These are phyloP conservation scores for Zasmidium cellare DNA, from an alignment of 2,329 filamentous ascomycete genomes.

Conservation along the genomic window DNA sequence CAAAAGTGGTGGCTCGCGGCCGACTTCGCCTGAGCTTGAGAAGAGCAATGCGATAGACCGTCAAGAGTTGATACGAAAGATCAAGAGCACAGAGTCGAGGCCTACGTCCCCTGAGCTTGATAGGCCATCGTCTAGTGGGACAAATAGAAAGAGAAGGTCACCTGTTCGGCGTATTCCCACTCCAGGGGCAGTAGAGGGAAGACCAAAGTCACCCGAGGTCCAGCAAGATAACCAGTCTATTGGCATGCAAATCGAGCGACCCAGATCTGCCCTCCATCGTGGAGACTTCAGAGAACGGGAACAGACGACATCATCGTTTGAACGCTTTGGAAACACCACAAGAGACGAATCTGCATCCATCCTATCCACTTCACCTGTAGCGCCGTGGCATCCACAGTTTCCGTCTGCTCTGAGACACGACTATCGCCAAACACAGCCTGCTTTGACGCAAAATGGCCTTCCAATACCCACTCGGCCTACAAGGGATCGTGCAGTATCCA, in stretches of 20 bases:
- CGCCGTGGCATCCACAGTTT: conserved; percentile 57
- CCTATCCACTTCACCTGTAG: conserved; percentile 54
- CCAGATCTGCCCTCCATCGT: conserved; percentile 69
- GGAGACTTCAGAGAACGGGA: conserved; percentile 60
- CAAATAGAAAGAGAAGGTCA: conserved; percentile 47
- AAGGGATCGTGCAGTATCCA: conserved; percentile 44
- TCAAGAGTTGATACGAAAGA: conserved; percentile 73
- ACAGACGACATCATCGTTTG: conserved; percentile 14
- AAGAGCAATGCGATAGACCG: conserved; percentile 40
- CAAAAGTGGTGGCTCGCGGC: conserved; percentile 54
- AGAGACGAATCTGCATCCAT: conserved; percentile 24
- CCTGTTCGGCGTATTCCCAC: conserved; percentile 40
- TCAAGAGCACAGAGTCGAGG: conserved; percentile 60
- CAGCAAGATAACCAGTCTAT: conserved; percentile 27
- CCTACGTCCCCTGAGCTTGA: conserved; percentile 29
- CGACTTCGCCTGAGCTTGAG: conserved; percentile 28
- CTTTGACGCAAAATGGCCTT: conserved; percentile 9
- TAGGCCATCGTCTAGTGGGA: conserved; percentile 16
- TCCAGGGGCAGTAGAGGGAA: conserved; percentile 3
- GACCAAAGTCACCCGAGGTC: conserved; percentile 24
- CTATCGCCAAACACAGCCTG: conserved; percentile 12
- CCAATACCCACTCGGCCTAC: conserved; percentile 41
- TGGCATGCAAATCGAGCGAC: conserved; percentile 69
- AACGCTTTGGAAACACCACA: conserved; percentile 15
- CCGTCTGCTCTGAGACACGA: conserved; percentile 38